These are phyloP conservation scores for Astrothelium macrocarpum DNA, from an alignment of 495 filamentous ascomycete species.

Conservation along the genomic window DNA sequence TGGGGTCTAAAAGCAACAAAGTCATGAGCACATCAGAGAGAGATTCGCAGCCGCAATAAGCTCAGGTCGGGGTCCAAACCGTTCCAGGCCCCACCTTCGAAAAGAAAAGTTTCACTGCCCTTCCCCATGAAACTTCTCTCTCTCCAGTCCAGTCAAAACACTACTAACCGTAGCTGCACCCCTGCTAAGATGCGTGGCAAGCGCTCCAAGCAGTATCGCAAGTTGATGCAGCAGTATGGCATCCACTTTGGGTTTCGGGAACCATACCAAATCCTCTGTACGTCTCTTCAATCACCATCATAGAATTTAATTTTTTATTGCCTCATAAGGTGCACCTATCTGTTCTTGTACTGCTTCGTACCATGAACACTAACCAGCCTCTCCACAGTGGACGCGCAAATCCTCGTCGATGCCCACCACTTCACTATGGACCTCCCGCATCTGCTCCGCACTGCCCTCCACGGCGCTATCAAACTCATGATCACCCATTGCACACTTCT, in stretches of 20 bases:
- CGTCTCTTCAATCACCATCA: constrained; percentile 34
- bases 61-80: too few relatives aligned
- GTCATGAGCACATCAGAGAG: background rate
- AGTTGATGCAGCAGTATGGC: constrained; percentile 88
- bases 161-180: background rate
- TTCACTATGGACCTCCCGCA: constrained; percentile 75
- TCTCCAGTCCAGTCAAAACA: background rate
- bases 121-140: too few relatives aligned
- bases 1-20: background rate
- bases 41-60: background rate
- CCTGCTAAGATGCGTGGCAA: constrained; percentile 68
- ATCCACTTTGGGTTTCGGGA: constrained; percentile 77
- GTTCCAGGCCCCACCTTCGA: background rate
- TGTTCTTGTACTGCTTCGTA: too few relatives aligned
- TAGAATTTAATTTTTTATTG: too few relatives aligned
- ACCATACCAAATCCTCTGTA: constrained; percentile 75
- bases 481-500: constrained; percentile 45
- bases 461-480: constrained; percentile 73
- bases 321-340: too few relatives aligned
- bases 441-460: constrained; percentile 62
- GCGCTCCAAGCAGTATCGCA: constrained; percentile 88
- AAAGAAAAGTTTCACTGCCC: too few relatives aligned
- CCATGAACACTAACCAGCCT: too few relatives aligned
- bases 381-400: constrained; percentile 59
- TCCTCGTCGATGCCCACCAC: constrained; percentile 59